Conservation (phyloP, 768 basidiomycete species). For the Kwoniella bestiolae region DNA sequence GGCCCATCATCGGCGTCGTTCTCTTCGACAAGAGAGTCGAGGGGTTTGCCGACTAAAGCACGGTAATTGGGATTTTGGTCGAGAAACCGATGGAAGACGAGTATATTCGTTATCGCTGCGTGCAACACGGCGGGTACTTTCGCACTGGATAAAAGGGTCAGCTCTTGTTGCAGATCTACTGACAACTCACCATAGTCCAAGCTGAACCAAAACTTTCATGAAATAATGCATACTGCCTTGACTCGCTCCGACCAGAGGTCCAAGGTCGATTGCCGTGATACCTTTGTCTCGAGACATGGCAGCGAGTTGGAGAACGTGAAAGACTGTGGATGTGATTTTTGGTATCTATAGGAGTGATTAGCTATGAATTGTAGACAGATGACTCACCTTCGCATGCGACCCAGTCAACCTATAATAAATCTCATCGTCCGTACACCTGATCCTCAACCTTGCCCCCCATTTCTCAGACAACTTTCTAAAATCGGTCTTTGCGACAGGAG, state of each 20-base stretch:
- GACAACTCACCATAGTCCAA: constrained; percentile 40
- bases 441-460: constrained; percentile 45
- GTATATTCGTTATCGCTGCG: constrained; percentile 40
- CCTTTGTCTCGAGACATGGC: constrained; percentile 46
- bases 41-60: constrained; percentile 27
- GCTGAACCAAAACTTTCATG: constrained; percentile 39
- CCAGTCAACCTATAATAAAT: constrained; percentile 48
- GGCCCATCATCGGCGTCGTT: background rate
- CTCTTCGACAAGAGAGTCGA: background rate
- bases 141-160: constrained; percentile 23
- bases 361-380: background rate
- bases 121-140: constrained; percentile 41
- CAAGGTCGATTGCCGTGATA: constrained; percentile 49
- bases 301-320: constrained; percentile 43
- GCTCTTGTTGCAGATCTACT: background rate
- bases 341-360: constrained; percentile 21
- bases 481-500: constrained; percentile 21
- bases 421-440: constrained; percentile 44
- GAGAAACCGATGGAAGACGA: constrained; percentile 42
- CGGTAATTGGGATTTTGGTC: constrained; percentile 41
- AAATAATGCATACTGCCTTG: constrained; percentile 49
- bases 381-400: constrained; percentile 43
- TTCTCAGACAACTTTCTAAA: constrained; percentile 27
- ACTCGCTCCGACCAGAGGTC: constrained; percentile 44
- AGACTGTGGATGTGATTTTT: constrained; percentile 38